phyloP scores from a whole-genome alignment of 495 filamentous ascomycete genomes.

The Penicillium nucicola region DNA sequence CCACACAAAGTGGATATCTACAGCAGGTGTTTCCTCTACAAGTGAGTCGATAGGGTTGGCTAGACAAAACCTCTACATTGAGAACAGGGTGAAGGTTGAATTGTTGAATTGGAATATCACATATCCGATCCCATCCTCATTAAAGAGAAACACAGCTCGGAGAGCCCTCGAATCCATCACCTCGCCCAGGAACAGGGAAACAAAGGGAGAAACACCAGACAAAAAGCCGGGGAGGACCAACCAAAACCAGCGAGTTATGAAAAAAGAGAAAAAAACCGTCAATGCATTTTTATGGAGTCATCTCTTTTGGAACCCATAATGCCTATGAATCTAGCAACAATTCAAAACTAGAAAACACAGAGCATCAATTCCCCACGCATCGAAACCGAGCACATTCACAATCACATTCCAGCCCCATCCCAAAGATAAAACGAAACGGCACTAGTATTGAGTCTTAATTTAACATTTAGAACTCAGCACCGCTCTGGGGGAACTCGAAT shows the following conservation, averaged over 20 bases:
- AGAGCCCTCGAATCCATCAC: slow-evolving; percentile 24
- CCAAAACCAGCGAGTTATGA: neutral
- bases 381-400: slow-evolving; percentile 16
- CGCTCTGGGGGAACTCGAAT: slow-evolving; percentile 95
- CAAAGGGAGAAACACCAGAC: slow-evolving; percentile 6
- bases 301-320: slow-evolving; percentile 28
- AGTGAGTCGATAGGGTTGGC: neutral
- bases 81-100: slow-evolving; percentile 19
- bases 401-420: slow-evolving; percentile 4
- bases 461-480: slow-evolving; percentile 69
- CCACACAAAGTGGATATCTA: too few species aligned
- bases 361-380: slow-evolving; percentile 17
- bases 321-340: slow-evolving; percentile 31
- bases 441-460: slow-evolving; percentile 15
- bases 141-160: slow-evolving; percentile 25
- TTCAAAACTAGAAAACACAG: slow-evolving; percentile 27
- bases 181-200: slow-evolving; percentile 14
- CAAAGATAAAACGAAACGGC: slow-evolving; percentile 9
- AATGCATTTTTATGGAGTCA: slow-evolving; percentile 32
- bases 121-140: slow-evolving; percentile 33
- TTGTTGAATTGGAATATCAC: slow-evolving; percentile 28
- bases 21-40: too few species aligned
- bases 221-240: slow-evolving; percentile 14
- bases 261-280: slow-evolving; percentile 30
- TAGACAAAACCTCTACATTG: neutral